These are phyloP conservation scores for Colletotrichum eleusines DNA, from an alignment of 2,329 filamentous ascomycete species.

Conservation along the genomic window DNA sequence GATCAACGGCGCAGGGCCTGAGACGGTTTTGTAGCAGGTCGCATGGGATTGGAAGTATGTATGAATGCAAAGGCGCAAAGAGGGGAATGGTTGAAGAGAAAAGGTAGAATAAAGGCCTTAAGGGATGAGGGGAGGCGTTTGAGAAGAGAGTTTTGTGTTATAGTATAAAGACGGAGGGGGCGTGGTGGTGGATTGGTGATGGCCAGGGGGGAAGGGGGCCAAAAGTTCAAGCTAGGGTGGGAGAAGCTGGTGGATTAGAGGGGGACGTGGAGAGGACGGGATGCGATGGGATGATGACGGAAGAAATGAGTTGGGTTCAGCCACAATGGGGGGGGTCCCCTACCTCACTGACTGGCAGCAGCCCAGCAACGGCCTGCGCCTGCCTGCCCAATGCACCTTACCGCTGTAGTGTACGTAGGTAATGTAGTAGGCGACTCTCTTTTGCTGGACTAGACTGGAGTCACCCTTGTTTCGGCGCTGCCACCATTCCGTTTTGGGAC, in stretches of 20 bases:
- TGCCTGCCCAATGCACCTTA: slow-evolving; percentile 36
- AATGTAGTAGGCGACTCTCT: slow-evolving; percentile 19
- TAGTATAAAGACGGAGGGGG: slow-evolving; percentile 8
- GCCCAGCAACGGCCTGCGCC: no score
- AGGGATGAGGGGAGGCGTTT: not conserved
- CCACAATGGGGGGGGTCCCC: slow-evolving; percentile 28
- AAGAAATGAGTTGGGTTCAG: slow-evolving; percentile 37
- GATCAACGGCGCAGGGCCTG: slow-evolving; percentile 44
- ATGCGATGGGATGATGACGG: slow-evolving; percentile 41
- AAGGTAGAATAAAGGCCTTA: slow-evolving; percentile 2
- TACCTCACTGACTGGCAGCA: no score
- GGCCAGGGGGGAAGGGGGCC: slow-evolving; percentile 2
- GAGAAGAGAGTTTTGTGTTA: slow-evolving; percentile 12
- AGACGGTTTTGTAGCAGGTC: slow-evolving; percentile 44
- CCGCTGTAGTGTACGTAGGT: no score
- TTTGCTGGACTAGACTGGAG: slow-evolving; percentile 7
- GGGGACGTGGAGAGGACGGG: slow-evolving; percentile 30
- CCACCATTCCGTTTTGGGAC: slow-evolving; percentile 35
- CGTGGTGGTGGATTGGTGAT: slow-evolving; percentile 29
- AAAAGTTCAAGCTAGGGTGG: slow-evolving; percentile 13
- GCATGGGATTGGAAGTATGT: slow-evolving; percentile 20
- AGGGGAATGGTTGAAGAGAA: slow-evolving; percentile 13
- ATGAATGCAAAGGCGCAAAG: not conserved
- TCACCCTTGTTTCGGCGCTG: slow-evolving; percentile 34
- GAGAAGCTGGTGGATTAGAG: slow-evolving; percentile 30